These are phyloP conservation scores for Monosporozyma aerobia DNA, from an alignment of 805 yeast genomes.

Conservation along the genomic window DNA sequence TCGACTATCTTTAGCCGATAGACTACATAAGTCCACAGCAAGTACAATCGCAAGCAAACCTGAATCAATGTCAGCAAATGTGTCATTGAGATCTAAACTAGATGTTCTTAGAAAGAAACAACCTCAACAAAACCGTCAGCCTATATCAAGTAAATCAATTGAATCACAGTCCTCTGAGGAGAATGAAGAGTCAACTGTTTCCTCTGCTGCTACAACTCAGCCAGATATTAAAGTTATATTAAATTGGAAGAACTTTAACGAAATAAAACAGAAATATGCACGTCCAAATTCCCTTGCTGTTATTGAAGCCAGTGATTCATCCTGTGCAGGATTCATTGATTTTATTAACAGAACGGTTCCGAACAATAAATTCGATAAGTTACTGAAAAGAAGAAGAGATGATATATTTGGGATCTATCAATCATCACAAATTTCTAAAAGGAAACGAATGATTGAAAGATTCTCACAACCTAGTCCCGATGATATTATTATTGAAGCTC, in stretches of 20 bases:
- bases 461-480: conserved; percentile 77
- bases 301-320: background rate
- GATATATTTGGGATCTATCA: conserved; percentile 21
- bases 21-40: background rate
- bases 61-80: background rate
- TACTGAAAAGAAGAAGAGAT: background rate
- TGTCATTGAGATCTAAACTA: conserved; percentile 8
- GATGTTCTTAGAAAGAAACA: conserved; percentile 7
- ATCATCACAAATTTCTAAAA: conserved; percentile 31
- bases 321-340: background rate
- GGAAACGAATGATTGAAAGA: conserved; percentile 34
- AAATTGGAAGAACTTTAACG: background rate
- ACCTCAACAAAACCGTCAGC: background rate
- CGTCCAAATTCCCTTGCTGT: background rate
- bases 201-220: background rate
- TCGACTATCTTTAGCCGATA: background rate
- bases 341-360: background rate
- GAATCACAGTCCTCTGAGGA: background rate
- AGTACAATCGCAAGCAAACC: background rate
- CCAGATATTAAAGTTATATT: background rate
- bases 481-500: conserved; percentile 56
- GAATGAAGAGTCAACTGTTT: background rate
- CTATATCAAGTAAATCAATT: background rate
- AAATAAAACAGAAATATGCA: background rate
- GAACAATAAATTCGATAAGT: background rate